Conservation (phyloP, 805 yeast species). For the Clavispora fructus region DNA sequence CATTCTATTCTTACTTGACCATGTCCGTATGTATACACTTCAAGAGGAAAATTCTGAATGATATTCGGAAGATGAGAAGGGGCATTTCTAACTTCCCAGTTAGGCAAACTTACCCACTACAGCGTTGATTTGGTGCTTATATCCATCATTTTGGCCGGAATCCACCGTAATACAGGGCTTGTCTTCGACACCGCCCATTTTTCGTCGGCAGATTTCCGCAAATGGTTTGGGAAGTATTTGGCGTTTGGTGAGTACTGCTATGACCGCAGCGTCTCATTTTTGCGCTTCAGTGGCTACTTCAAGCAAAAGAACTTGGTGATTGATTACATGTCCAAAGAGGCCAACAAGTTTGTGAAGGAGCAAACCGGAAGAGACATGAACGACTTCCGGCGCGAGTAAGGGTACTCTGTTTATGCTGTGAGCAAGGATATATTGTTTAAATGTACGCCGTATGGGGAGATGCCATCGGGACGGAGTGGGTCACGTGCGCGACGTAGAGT, state of each 20-base stretch:
- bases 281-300: conserved; percentile 48
- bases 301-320: conserved; percentile 35
- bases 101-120: conserved; percentile 65
- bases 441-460: not conserved
- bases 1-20: not conserved
- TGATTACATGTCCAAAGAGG: conserved; percentile 31
- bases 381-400: conserved; percentile 14
- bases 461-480: not conserved
- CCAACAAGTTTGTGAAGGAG: conserved; percentile 15
- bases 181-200: conserved; percentile 47
- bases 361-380: conserved; percentile 23
- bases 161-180: conserved; percentile 78
- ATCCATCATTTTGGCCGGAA: conserved; percentile 80
- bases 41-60: no score
- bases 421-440: not conserved
- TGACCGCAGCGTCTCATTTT: conserved; percentile 40
- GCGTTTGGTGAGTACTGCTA: conserved; percentile 59
- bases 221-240: conserved; percentile 49
- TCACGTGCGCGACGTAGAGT: not conserved
- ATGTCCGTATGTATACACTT: conserved; percentile 1
- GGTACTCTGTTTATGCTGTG: not conserved
- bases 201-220: conserved; percentile 42
- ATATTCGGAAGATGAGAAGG: no score
- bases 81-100: conserved; percentile 20
- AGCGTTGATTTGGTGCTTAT: conserved; percentile 73